Conservation (phyloP, 176 grass and related monocot species). For the Lolium multiflorum region DNA sequence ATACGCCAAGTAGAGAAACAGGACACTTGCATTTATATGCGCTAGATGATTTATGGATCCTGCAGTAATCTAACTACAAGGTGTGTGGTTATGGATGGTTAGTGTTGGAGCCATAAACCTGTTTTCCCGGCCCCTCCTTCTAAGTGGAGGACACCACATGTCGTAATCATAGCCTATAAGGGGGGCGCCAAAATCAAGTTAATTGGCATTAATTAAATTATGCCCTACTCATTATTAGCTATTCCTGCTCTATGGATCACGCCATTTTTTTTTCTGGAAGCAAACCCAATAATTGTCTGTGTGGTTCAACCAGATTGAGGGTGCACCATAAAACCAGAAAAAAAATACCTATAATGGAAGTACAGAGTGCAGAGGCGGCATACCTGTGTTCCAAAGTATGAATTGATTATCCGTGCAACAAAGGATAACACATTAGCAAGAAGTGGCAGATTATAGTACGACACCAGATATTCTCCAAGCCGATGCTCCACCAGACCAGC, state of each 20-base stretch:
- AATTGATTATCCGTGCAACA: conserved; percentile 82
- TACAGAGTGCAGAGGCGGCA: conserved; percentile 22
- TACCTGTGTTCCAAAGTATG: conserved; percentile 99
- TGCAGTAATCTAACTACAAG: background rate
- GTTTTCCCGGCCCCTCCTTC: background rate
- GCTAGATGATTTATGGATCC: background rate
- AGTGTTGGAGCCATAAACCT: background rate
- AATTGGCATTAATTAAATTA: background rate
- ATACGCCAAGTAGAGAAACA: background rate
- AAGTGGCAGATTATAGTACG: conserved; percentile 75
- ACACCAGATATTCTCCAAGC: conserved; percentile 76
- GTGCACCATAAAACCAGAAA: conserved; percentile 20
- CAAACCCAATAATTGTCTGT: background rate
- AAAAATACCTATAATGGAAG: background rate
- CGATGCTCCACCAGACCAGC: conserved; percentile 95
- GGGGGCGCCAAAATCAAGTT: background rate
- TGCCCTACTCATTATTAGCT: background rate
- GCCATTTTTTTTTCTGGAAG: background rate
- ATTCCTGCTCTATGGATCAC: background rate
- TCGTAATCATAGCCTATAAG: conserved; percentile 8
- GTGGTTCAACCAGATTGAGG: background rate
- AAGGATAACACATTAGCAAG: conserved; percentile 80
- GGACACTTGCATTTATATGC: background rate
- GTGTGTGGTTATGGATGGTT: conserved; percentile 11
- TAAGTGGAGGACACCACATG: conserved; percentile 1